Evolutionary conservation across 306 rosid genomes (phyloP).

Genomic region (Begonia fuchsioides): DNA sequence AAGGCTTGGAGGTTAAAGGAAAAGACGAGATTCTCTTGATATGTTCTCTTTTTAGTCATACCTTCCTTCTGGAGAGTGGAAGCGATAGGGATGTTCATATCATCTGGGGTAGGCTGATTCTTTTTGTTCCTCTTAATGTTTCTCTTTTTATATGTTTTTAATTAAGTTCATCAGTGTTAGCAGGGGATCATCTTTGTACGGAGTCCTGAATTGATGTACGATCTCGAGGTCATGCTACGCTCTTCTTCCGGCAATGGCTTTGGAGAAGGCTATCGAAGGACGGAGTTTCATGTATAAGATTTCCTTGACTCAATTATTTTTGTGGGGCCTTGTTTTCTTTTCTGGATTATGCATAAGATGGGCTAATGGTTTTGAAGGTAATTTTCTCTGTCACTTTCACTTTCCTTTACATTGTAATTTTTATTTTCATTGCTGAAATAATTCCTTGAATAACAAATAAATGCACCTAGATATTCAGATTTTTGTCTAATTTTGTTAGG

Average conservation of each 20-base stretch:
- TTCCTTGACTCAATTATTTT: slow-evolving; percentile 36
- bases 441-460: too few relatives aligned
- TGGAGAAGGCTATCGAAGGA: slow-evolving; percentile 8
- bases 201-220: slow-evolving; percentile 2
- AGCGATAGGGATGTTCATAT: not conserved
- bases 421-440: not conserved
- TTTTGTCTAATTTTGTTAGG: not conserved
- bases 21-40: too few relatives aligned
- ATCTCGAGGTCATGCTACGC: slow-evolving; percentile 8
- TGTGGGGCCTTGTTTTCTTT: slow-evolving; percentile 63
- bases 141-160: too few relatives aligned
- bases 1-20: too few relatives aligned
- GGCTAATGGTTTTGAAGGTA: slow-evolving; percentile 49
- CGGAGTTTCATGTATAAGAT: slow-evolving; percentile 4
- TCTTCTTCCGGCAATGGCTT: slow-evolving; percentile 11
- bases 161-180: too few relatives aligned
- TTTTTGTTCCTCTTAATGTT: not conserved
- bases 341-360: slow-evolving; percentile 58
- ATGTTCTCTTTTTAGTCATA: not conserved
- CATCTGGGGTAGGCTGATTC: slow-evolving; percentile 3
- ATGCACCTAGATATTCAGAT: not conserved
- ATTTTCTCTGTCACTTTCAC: not conserved
- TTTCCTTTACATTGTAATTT: not conserved
- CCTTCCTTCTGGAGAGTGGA: not conserved
- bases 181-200: too few relatives aligned